Conservation (phyloP, 2,329 filamentous ascomycete genomes). For the Diaporthe eres region DNA sequence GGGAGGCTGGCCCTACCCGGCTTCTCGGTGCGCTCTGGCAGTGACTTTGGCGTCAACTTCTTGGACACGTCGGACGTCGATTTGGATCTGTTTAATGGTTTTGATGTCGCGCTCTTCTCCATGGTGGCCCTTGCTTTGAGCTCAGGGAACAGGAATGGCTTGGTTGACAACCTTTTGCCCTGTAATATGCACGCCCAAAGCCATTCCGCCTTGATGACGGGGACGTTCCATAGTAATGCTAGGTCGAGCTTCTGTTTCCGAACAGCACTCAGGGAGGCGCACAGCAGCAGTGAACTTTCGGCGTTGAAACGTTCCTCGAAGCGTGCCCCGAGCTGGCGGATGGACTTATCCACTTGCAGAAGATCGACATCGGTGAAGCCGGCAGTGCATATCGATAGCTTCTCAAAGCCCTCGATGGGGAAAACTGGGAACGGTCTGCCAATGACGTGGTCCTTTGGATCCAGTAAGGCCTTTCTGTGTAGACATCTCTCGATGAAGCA, state of each 20-base stretch:
- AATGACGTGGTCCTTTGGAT: constrained; percentile 78
- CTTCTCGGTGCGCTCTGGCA: constrained; percentile 31
- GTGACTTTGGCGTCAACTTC: constrained; percentile 32
- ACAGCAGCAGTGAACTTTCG: constrained; percentile 83
- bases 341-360: constrained; percentile 83
- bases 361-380: constrained; percentile 89
- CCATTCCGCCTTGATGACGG: constrained; percentile 87
- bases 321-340: constrained; percentile 81
- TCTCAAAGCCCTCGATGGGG: constrained; percentile 77
- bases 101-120: constrained; percentile 31
- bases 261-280: constrained; percentile 70
- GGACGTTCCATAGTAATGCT: constrained; percentile 81
- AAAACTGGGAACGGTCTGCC: constrained; percentile 82
- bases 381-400: constrained; percentile 82
- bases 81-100: constrained; percentile 37
- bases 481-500: constrained; percentile 95
- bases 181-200: constrained; percentile 83
- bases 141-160: constrained; percentile 63
- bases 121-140: constrained; percentile 52
- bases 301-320: constrained; percentile 85
- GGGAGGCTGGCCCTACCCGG: constrained; percentile 26
- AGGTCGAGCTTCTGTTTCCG: constrained; percentile 83
- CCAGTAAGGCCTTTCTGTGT: constrained; percentile 75
- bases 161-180: constrained; percentile 62
- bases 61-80: constrained; percentile 38